Evolutionary conservation across 768 basidiomycete species (phyloP), one percentile per base, ranked within the genome.

Genomic region (Megacollybia marginata): DNA sequence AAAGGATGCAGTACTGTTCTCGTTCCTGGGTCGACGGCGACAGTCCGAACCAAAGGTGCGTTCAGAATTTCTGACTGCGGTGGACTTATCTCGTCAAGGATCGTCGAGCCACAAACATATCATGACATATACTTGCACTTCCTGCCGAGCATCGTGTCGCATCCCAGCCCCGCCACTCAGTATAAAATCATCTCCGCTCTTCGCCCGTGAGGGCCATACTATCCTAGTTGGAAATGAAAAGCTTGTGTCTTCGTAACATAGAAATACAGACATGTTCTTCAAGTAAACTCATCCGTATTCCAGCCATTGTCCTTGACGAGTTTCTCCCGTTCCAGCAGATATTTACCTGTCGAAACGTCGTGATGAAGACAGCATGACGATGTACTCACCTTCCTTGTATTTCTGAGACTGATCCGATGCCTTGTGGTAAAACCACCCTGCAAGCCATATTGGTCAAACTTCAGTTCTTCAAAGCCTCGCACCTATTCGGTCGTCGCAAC

Each of bases 221-320:
- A 65, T 87, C 4, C 83, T 85, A 57, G 65, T 80, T 44, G 87
- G 88, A 28, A 79, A 79, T 55, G 79, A 82, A 52, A 65, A 58
- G 33, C 54, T 81, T 35, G 46, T 10, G 52, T 64, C 16, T 66
- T 58, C 19, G 62, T 65, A 32, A 59, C 62, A 48, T 67, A 44
- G 15, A 16, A 23, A 4, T 46, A 43, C 23, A 50, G 32, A 38
- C 33, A 31, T 16, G 12, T 2, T 47, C 46, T 2, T 47, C 46
- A 33, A 0, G 35, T 9, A 33, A 51, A 63, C 12, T 73, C 68
- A 57, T 85, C 80, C 50, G 89, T 59, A 38, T 64, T 76, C 88
- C 88, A 92, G 20, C 78, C 76, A 58, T 92, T 92, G 62, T 91
- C 87, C 59, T 91, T 92, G 45, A 88, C 69, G 11, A 90, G 65